Conservation (phyloP, 306 rosid species). For the Prunus dulcis region DNA sequence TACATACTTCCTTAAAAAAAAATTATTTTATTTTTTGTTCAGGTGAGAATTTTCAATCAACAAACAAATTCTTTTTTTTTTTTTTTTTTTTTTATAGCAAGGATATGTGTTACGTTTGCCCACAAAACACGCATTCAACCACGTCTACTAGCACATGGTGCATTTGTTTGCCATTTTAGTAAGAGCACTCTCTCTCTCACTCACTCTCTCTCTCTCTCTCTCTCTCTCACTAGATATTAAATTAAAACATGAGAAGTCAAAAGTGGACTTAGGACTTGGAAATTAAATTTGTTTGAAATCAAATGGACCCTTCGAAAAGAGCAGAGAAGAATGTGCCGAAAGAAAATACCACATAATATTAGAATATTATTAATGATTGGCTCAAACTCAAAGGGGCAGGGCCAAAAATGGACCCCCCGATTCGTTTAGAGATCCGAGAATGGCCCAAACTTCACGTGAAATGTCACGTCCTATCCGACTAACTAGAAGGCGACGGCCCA, state of each 20-base stretch:
- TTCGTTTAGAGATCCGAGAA: background rate
- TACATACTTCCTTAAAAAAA: too few relatives aligned
- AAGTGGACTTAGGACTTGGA: background rate
- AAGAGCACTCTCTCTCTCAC: background rate
- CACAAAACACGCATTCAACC: constrained; percentile 7
- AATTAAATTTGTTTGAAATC: background rate
- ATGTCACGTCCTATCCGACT: constrained; percentile 21
- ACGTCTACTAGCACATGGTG: background rate
- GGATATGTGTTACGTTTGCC: background rate
- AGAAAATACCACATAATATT: background rate
- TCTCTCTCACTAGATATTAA: background rate
- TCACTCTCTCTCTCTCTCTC: background rate
- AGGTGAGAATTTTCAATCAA: background rate
- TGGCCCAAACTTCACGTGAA: constrained; percentile 48
- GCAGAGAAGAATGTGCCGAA: background rate
- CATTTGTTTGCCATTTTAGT: background rate
- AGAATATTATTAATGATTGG: background rate
- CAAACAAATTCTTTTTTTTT: background rate
- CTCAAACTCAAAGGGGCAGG: background rate
- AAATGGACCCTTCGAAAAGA: background rate
- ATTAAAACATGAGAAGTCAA: background rate
- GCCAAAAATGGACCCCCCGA: background rate
- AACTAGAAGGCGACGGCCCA: constrained; percentile 37
- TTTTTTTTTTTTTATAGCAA: background rate
- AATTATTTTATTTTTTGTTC: background rate